Percentiles rank a stretch among this genome's conserved stretches.
These are phyloP conservation scores for Hypoxylon sp. DNA, from an alignment of 2,329 filamentous ascomycete genomes.

Conservation along the genomic window DNA sequence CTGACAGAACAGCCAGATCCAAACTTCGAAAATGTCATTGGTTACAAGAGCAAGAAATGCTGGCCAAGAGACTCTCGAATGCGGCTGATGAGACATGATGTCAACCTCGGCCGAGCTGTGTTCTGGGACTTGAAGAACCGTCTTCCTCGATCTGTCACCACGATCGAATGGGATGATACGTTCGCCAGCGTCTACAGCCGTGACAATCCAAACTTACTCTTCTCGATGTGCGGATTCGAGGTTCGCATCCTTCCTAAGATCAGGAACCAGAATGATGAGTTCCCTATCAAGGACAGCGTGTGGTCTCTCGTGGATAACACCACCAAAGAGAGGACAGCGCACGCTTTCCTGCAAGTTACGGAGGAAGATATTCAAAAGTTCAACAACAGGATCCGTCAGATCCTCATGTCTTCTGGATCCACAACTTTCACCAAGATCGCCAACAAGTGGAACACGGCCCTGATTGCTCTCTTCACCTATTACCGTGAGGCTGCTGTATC, in stretches of 20 bases:
- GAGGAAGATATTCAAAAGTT: constrained; percentile 99
- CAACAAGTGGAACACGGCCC: constrained; percentile 99
- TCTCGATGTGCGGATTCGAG: constrained; percentile 98
- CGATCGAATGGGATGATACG: constrained; percentile 99
- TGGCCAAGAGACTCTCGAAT: constrained; percentile 98
- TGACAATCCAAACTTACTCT: constrained; percentile 96
- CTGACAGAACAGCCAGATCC: constrained; percentile 98
- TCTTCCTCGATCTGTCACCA: constrained; percentile 92
- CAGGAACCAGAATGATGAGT: constrained; percentile 95
- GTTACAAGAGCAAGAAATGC: constrained; percentile 99
- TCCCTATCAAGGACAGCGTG: constrained; percentile 96
- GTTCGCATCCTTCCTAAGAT: constrained; percentile 96
- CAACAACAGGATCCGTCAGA: constrained; percentile 98
- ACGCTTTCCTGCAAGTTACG: constrained; percentile 97
- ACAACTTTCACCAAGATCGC: constrained; percentile 99
- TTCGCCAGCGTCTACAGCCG: constrained; percentile 98
- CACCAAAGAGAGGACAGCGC: constrained; percentile 95
- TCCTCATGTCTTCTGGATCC: constrained; percentile 99
- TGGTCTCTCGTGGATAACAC: constrained; percentile 98
- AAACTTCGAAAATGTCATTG: constrained; percentile 99
- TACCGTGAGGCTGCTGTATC: constrained; percentile 98
- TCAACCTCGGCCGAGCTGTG: constrained; percentile 95
- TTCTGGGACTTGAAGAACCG: constrained; percentile 99
- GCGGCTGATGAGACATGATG: constrained; percentile 98
- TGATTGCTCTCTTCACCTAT: constrained; percentile 98